Conservation (phyloP, 2,329 filamentous ascomycete species). For the Dactylellina cionopaga region DNA sequence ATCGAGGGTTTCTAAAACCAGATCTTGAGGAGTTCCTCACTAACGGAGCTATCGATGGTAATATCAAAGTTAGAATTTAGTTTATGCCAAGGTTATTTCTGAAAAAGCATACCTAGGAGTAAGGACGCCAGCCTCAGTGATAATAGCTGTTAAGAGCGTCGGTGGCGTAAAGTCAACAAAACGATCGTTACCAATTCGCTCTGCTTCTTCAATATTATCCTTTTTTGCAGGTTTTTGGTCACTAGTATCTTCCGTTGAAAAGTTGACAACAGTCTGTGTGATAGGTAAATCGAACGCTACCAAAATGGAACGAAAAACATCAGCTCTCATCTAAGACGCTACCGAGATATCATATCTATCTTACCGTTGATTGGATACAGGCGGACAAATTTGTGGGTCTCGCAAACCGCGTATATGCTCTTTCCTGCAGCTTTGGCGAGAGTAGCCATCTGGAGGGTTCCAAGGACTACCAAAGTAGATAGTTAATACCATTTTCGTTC, state of each 20-base stretch:
- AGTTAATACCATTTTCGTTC: background rate
- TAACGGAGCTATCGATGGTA: conserved; percentile 24
- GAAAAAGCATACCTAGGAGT: conserved; percentile 64
- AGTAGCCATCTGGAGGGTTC: conserved; percentile 82
- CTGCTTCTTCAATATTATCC: conserved; percentile 53
- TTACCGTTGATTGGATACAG: conserved; percentile 80
- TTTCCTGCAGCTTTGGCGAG: conserved; percentile 77
- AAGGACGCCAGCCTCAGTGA: conserved; percentile 79
- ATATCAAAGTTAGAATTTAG: background rate
- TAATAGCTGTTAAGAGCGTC: conserved; percentile 75
- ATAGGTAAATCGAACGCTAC: conserved; percentile 75
- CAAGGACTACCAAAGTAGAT: conserved; percentile 44
- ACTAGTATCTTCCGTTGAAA: conserved; percentile 69
- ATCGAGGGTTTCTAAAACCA: conserved; percentile 25
- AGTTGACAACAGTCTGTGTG: conserved; percentile 79
- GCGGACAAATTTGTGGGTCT: conserved; percentile 96
- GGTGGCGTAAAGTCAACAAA: conserved; percentile 79
- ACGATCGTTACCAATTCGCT: conserved; percentile 60
- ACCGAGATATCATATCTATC: background rate
- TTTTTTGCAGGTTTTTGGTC: conserved; percentile 61
- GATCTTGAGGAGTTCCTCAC: conserved; percentile 45
- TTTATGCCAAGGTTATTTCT: background rate
- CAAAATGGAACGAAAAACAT: background rate
- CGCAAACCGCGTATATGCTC: conserved; percentile 88
- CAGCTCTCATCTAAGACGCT: background rate